These are phyloP conservation scores for Gossypium turneri DNA, from an alignment of 345 rosid genomes.

Conservation along the genomic window DNA sequence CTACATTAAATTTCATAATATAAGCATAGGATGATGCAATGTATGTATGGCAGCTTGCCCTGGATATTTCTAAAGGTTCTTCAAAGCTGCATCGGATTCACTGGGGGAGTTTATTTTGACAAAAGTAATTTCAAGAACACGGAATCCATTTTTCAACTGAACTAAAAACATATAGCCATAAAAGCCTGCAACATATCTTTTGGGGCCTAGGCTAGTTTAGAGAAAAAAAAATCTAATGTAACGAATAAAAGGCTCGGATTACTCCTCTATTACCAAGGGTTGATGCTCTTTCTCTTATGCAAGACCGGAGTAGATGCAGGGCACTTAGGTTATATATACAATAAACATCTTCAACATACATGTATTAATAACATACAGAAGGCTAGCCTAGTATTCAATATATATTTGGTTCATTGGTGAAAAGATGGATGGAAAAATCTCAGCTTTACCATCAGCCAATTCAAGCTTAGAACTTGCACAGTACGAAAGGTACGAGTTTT, in stretches of 20 bases:
- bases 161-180: not conserved
- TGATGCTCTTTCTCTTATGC: not conserved
- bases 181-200: not conserved
- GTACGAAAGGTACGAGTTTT: slow-evolving; percentile 16
- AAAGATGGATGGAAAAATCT: slow-evolving; percentile 13
- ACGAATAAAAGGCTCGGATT: not conserved
- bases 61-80: not conserved
- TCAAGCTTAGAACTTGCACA: slow-evolving; percentile 12
- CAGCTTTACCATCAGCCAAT: slow-evolving; percentile 22
- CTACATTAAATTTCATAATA: not conserved
- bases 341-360: not conserved
- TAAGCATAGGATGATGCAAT: slow-evolving; percentile 10
- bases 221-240: not conserved
- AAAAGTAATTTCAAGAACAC: not conserved
- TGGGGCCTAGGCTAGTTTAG: not conserved
- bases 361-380: not conserved
- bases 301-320: not conserved
- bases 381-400: not conserved
- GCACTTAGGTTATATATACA: no score
- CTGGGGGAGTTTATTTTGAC: not conserved
- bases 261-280: not conserved
- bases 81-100: not conserved
- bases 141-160: not conserved
- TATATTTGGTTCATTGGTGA: not conserved
- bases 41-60: not conserved